phyloP scores from a whole-genome alignment of 306 rosid species.

The Castanea mollissima region DNA sequence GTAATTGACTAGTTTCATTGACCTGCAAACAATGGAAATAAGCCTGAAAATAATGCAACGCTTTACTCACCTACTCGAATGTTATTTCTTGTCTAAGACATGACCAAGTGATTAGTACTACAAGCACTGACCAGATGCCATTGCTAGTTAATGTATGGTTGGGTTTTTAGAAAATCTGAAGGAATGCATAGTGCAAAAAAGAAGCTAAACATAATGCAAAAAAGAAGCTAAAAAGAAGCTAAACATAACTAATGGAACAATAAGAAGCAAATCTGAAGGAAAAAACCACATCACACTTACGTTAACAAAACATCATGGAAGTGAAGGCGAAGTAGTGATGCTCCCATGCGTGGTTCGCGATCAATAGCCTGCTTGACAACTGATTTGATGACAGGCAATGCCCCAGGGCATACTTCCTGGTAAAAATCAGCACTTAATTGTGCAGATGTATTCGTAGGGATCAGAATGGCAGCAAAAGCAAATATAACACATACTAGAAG shows the following conservation, averaged over 20 bases:
- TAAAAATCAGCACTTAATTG: slow-evolving; percentile 23
- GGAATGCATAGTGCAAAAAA: too few relatives aligned
- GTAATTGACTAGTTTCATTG: too few relatives aligned
- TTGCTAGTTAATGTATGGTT: too few relatives aligned
- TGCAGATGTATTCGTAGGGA: neutral
- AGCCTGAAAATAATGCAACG: too few relatives aligned
- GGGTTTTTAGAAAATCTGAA: too few relatives aligned
- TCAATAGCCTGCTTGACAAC: slow-evolving; percentile 24
- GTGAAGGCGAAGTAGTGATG: slow-evolving; percentile 47
- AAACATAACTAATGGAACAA: neutral
- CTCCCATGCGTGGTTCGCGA: slow-evolving; percentile 37
- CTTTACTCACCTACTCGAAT: too few relatives aligned
- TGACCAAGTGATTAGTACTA: too few relatives aligned
- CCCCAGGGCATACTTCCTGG: slow-evolving; percentile 26
- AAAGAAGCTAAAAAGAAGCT: too few relatives aligned
- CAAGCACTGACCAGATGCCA: too few relatives aligned
- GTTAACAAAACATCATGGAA: slow-evolving; percentile 59
- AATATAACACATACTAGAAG: neutral
- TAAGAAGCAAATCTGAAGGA: neutral
- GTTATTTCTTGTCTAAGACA: too few relatives aligned
- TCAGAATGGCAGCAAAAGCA: neutral
- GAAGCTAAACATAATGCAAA: too few relatives aligned
- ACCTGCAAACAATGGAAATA: too few relatives aligned
- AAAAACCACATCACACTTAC: slow-evolving; percentile 20
- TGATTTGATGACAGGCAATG: slow-evolving; percentile 22